A percentile compares a stretch with the other conserved stretches of the same genome.
Conservation (phyloP, 2,329 filamentous ascomycete genomes). For the Metarhizium brunneum region DNA sequence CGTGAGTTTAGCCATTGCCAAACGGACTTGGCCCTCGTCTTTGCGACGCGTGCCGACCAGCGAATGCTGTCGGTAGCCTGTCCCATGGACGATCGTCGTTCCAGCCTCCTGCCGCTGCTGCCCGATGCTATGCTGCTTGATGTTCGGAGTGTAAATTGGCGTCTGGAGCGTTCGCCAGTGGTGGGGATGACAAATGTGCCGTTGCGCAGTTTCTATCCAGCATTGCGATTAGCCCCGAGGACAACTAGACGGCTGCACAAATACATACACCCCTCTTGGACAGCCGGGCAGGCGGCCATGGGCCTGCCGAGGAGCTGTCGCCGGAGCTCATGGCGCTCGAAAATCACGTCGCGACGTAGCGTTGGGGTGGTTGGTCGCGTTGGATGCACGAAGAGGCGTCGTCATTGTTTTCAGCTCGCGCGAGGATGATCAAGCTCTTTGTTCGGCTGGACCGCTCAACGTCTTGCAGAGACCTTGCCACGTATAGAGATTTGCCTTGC, state of each 20-base stretch:
- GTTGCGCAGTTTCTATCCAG: slow-evolving; percentile 60
- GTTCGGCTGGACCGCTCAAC: not conserved
- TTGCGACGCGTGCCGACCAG: slow-evolving; percentile 9
- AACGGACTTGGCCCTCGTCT: slow-evolving; percentile 27
- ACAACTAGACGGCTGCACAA: not conserved
- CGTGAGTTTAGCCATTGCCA: slow-evolving; percentile 60
- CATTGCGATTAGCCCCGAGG: not conserved
- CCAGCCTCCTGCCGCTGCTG: slow-evolving; percentile 13
- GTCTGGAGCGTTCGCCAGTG: slow-evolving; percentile 76
- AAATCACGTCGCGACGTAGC: slow-evolving; percentile 9
- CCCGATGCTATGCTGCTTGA: slow-evolving; percentile 22
- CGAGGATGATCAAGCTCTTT: not conserved
- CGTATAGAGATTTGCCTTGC: not conserved
- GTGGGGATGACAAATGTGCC: slow-evolving; percentile 79
- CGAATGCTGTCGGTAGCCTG: slow-evolving; percentile 9
- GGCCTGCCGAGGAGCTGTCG: slow-evolving; percentile 20
- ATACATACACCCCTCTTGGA: slow-evolving; percentile 36
- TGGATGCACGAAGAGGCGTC: not conserved
- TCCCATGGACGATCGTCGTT: slow-evolving; percentile 11
- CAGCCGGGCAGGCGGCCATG: slow-evolving; percentile 33
- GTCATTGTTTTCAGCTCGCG: not conserved
- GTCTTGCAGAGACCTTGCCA: not conserved
- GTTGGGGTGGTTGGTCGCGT: not conserved
- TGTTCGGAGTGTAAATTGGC: slow-evolving; percentile 66
- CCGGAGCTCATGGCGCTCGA: slow-evolving; percentile 29